Conservation (phyloP, 2,329 filamentous ascomycete genomes). For the Ciborinia camelliae region DNA sequence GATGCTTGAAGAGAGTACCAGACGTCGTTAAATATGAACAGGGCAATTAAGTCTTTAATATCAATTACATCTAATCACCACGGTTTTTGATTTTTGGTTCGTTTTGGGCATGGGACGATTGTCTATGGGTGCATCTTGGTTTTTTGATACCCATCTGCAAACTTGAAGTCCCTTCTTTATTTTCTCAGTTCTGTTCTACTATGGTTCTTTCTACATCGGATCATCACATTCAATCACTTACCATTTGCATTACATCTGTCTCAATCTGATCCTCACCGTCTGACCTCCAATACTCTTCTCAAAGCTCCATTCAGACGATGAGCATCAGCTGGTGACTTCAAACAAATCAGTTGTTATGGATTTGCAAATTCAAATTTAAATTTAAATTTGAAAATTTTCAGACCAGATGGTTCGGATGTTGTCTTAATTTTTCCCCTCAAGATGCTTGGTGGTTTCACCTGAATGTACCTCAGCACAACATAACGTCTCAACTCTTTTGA, state of each 20-base stretch:
- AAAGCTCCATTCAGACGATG: constrained; percentile 2
- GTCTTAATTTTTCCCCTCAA: background rate
- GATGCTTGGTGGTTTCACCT: background rate
- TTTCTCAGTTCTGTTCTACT: background rate
- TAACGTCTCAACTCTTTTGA: constrained; percentile 1
- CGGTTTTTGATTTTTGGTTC: constrained; percentile 4
- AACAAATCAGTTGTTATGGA: background rate
- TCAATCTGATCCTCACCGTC: background rate
- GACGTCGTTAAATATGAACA: background rate
- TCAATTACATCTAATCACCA: background rate
- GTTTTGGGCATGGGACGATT: background rate
- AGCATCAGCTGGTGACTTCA: background rate
- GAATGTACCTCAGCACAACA: background rate
- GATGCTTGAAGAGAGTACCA: constrained; percentile 1
- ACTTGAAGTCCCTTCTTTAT: background rate
- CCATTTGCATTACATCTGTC: background rate
- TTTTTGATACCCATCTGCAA: constrained; percentile 11
- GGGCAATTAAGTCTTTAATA: background rate
- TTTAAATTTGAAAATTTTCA: too few species aligned
- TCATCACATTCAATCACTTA: background rate
- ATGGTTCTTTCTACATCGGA: constrained; percentile 6
- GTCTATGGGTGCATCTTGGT: background rate
- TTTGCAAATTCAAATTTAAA: background rate
- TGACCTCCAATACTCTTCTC: constrained; percentile 1
- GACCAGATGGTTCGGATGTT: constrained; percentile 3